Evolutionary conservation across 2,329 filamentous ascomycete genomes (phyloP).

Genomic region (Corynespora cassiicola): DNA sequence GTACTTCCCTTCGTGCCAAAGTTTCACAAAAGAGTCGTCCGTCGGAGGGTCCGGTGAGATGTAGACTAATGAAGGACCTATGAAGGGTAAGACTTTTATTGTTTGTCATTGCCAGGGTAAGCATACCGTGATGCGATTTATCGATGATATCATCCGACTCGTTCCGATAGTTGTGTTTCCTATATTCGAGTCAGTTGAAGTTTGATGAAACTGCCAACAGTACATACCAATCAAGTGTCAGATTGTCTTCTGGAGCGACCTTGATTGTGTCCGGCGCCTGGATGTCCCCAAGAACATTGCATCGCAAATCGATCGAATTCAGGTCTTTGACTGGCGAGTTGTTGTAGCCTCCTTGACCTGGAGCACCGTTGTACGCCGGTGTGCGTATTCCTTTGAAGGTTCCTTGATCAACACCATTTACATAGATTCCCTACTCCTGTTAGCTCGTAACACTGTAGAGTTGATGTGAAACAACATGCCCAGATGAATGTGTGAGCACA

Average conservation of each 20-base stretch:
- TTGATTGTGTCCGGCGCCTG: conserved; percentile 44
- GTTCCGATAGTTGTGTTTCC: conserved; percentile 46
- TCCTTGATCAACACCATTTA: conserved; percentile 40
- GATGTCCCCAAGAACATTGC: conserved; percentile 49
- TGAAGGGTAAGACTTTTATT: conserved; percentile 2
- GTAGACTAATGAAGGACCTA: conserved; percentile 48
- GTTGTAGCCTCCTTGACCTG: conserved; percentile 43
- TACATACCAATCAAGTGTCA: conserved; percentile 46
- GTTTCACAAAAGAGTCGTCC: conserved; percentile 48
- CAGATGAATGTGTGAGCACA: conserved; percentile 37
- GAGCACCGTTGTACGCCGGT: conserved; percentile 43
- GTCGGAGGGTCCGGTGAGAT: conserved; percentile 47
- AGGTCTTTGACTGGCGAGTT: conserved; percentile 51
- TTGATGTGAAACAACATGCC: conserved; percentile 13
- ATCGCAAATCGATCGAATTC: conserved; percentile 45
- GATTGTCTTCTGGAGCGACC: conserved; percentile 43
- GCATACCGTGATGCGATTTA: conserved; percentile 28
- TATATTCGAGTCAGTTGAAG: conserved; percentile 1
- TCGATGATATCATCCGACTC: conserved; percentile 42
- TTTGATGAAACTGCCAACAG: too few species aligned
- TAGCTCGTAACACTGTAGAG: background rate
- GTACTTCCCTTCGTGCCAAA: conserved; percentile 48
- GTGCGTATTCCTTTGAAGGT: conserved; percentile 34
- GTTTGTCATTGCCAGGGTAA: background rate
- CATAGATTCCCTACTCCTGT: conserved; percentile 32